Evolutionary conservation across 208 protist genomes (phyloP).

Genomic region (Trypanosoma caninum): DNA sequence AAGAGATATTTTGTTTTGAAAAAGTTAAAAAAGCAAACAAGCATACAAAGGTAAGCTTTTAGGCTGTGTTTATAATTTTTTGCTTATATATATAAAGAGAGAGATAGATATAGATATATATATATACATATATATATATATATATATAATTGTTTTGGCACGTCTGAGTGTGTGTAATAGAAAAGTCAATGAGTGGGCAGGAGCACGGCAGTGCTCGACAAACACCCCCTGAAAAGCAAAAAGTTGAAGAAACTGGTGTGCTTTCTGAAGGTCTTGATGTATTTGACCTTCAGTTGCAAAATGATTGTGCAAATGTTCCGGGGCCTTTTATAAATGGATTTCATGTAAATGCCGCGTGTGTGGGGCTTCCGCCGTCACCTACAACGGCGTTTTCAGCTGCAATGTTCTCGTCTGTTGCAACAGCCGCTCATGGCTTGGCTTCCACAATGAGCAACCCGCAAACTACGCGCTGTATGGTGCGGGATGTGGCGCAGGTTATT

Average conservation of each 20-base stretch:
- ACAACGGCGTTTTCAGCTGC: slow-evolving; percentile 1
- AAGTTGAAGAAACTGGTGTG: neutral
- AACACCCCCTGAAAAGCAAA: slow-evolving; percentile 7
- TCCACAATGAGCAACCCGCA: slow-evolving; percentile 26
- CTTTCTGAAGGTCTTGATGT: slow-evolving; percentile 25
- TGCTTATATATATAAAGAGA: neutral
- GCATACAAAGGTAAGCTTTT: too few relatives aligned
- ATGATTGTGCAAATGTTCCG: slow-evolving; percentile 22
- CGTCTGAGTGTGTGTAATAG: slow-evolving; percentile 8
- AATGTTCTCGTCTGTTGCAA: slow-evolving; percentile 26
- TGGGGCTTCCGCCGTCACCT: slow-evolving; percentile 14
- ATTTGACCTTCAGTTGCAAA: slow-evolving; percentile 27
- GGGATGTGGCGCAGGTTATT: slow-evolving; percentile 21
- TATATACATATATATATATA: slow-evolving; percentile 19
- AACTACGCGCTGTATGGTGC: slow-evolving; percentile 16
- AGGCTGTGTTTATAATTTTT: too few relatives aligned
- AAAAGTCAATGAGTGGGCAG: slow-evolving; percentile 5
- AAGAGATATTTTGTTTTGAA: too few relatives aligned
- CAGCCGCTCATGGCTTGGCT: slow-evolving; percentile 2
- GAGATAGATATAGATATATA: slow-evolving; percentile 3
- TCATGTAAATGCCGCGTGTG: neutral
- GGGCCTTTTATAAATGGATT: slow-evolving; percentile 6
- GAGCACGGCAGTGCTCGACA: slow-evolving; percentile 16
- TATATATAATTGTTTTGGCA: slow-evolving; percentile 1
- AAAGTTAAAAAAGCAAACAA: too few relatives aligned